phyloP scores from a whole-genome alignment of 2,329 filamentous ascomycete species.

The Decorospora gaudefroyi region DNA sequence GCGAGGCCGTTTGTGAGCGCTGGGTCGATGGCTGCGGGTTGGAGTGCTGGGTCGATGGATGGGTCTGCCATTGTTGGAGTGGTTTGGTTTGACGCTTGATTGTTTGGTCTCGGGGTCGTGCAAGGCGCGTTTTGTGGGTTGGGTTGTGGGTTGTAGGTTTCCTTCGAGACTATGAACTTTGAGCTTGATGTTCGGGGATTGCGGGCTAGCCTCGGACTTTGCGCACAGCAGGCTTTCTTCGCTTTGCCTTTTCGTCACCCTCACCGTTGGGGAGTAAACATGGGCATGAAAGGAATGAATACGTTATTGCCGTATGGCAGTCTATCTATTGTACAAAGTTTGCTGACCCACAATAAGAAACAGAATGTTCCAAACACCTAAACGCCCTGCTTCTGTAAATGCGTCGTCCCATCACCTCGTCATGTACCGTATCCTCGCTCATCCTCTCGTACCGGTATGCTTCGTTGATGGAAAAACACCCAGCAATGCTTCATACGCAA shows the following conservation, averaged over 20 bases:
- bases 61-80: conserved; percentile 3
- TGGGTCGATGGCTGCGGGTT: conserved; percentile 24
- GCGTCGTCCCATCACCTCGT: conserved; percentile 1
- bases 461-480: conserved; percentile 11
- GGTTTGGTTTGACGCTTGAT: background rate
- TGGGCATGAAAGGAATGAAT: no score
- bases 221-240: background rate
- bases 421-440: conserved; percentile 2
- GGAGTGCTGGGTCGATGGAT: conserved; percentile 10
- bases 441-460: conserved; percentile 13
- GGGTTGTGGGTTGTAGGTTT: conserved; percentile 1
- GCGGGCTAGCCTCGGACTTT: conserved; percentile 16
- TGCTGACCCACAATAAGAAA: no score
- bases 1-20: conserved; percentile 28
- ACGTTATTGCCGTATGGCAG: no score
- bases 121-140: background rate
- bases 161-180: conserved; percentile 14
- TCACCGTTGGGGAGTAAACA: background rate
- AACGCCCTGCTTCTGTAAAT: conserved; percentile 1
- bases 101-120: background rate
- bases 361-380: no score
- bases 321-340: no score
- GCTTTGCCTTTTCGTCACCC: background rate
- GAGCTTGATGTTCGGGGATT: conserved; percentile 26
- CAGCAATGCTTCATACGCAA: conserved; percentile 4